These are phyloP conservation scores for Barnettozyma salicaria DNA, from an alignment of 805 yeast genomes.

Conservation along the genomic window DNA sequence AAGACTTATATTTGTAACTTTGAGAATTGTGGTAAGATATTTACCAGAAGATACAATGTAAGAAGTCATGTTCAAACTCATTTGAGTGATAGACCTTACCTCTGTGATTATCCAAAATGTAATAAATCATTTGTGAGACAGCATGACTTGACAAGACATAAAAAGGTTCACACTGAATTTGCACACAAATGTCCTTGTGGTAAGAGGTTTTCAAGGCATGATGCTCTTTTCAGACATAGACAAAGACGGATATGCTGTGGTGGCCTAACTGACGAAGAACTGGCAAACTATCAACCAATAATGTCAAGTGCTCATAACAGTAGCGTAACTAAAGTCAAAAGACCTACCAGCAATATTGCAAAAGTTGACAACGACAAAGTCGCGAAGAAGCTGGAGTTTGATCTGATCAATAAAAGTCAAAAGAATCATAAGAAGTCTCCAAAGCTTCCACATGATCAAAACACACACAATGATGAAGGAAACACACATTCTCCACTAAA, in stretches of 20 bases:
- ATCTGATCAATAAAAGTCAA: constrained; percentile 2
- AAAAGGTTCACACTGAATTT: constrained; percentile 75
- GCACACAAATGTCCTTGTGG: constrained; percentile 83
- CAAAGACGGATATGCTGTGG: constrained; percentile 78
- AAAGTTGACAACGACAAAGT: constrained; percentile 9
- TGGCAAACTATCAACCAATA: not conserved
- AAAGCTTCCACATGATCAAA: not conserved
- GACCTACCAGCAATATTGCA: not conserved
- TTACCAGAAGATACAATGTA: constrained; percentile 85
- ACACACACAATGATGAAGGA: not conserved
- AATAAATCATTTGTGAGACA: constrained; percentile 87
- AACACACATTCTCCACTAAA: not conserved
- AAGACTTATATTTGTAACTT: constrained; percentile 70
- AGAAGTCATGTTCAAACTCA: constrained; percentile 97
- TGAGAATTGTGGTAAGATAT: constrained; percentile 73
- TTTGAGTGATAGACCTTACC: constrained; percentile 87
- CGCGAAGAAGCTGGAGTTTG: constrained; percentile 10
- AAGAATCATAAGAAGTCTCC: not conserved
- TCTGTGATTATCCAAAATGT: constrained; percentile 60
- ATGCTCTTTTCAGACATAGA: constrained; percentile 17
- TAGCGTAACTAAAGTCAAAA: constrained; percentile 18
- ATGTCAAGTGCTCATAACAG: constrained; percentile 1
- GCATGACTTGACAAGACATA: constrained; percentile 88
- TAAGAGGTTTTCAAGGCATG: constrained; percentile 82
- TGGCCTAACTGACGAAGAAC: constrained; percentile 32